Percentiles rank a stretch among this genome's conserved stretches.
Evolutionary conservation across 805 yeast species (phyloP).

Genomic region (Wickerhamia fluorescens): DNA sequence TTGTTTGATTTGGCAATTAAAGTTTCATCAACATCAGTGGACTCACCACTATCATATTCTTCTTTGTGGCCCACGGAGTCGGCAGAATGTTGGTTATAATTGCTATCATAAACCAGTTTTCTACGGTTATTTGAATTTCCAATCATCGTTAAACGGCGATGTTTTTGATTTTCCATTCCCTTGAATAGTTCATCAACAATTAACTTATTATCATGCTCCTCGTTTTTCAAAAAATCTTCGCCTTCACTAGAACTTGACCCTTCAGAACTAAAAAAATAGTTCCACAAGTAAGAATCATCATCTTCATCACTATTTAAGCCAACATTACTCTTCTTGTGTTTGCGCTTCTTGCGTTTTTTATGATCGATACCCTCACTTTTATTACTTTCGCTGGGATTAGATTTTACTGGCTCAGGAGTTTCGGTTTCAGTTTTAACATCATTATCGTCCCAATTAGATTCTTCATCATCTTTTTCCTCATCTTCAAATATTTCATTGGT

Average conservation of each 20-base stretch:
- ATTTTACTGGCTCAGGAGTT: constrained; percentile 1
- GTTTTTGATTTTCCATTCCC: constrained; percentile 16
- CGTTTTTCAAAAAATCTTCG: constrained; percentile 9
- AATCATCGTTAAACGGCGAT: no score
- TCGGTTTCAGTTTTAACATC: constrained; percentile 1
- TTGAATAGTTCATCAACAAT: constrained; percentile 17
- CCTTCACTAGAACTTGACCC: constrained; percentile 24
- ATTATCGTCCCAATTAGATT: not conserved
- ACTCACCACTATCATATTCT: constrained; percentile 64
- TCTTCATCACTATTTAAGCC: constrained; percentile 37
- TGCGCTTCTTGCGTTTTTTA: constrained; percentile 7
- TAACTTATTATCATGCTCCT: constrained; percentile 15
- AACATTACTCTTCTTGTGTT: constrained; percentile 12
- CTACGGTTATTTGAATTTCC: no score
- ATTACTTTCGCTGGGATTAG: constrained; percentile 1
- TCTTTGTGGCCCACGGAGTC: constrained; percentile 14
- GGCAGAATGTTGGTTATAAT: not conserved
- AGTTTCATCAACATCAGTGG: constrained; percentile 88
- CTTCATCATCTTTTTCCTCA: constrained; percentile 4
- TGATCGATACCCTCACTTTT: constrained; percentile 3
- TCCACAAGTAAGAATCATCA: constrained; percentile 69
- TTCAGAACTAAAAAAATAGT: constrained; percentile 55
- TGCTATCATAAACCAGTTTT: constrained; percentile 1
- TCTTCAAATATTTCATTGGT: constrained; percentile 22
- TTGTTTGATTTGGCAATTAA: constrained; percentile 51